Evolutionary conservation across 495 filamentous ascomycete species (phyloP).

Genomic region (Paragyromitra xinjiangensis): DNA sequence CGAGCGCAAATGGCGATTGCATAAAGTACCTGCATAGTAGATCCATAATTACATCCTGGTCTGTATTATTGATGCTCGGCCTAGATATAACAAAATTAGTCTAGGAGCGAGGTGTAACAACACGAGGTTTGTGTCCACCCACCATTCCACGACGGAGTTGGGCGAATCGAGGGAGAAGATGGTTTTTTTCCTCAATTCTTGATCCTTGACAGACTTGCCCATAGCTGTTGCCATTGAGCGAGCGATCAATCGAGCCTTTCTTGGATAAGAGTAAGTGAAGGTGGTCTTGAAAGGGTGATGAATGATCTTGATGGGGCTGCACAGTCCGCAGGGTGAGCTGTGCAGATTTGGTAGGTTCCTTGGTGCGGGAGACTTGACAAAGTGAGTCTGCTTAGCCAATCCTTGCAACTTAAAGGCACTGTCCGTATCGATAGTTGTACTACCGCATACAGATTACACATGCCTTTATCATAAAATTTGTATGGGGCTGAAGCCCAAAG

Average conservation of each 20-base stretch:
- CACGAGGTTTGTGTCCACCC: slow-evolving; percentile 10
- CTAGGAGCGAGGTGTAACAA: not conserved
- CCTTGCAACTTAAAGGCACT: slow-evolving; percentile 12
- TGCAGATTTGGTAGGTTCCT: not conserved
- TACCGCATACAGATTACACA: not conserved
- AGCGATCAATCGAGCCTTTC: not conserved
- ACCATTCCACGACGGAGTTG: slow-evolving; percentile 39
- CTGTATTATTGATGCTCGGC: slow-evolving; percentile 29
- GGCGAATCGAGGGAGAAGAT: slow-evolving; percentile 44
- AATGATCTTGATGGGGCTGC: slow-evolving; percentile 9
- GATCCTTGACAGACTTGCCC: slow-evolving; percentile 20
- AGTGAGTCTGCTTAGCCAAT: not conserved
- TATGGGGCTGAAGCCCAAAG: not conserved
- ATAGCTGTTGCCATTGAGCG: not conserved
- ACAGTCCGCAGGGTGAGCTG: no score
- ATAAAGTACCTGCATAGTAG: slow-evolving; percentile 33
- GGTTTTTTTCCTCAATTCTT: slow-evolving; percentile 38
- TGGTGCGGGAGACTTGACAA: not conserved
- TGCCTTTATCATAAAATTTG: not conserved
- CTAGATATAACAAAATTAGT: slow-evolving; percentile 29
- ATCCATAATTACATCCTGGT: slow-evolving; percentile 40
- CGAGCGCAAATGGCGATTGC: slow-evolving; percentile 7
- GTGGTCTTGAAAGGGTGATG: not conserved
- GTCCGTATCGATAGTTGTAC: not conserved
- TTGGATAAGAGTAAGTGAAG: not conserved